A percentile compares a stretch with the other conserved stretches of the same genome.
phyloP scores from a whole-genome alignment of 345 rosid species.

The Syzygium jambos region DNA sequence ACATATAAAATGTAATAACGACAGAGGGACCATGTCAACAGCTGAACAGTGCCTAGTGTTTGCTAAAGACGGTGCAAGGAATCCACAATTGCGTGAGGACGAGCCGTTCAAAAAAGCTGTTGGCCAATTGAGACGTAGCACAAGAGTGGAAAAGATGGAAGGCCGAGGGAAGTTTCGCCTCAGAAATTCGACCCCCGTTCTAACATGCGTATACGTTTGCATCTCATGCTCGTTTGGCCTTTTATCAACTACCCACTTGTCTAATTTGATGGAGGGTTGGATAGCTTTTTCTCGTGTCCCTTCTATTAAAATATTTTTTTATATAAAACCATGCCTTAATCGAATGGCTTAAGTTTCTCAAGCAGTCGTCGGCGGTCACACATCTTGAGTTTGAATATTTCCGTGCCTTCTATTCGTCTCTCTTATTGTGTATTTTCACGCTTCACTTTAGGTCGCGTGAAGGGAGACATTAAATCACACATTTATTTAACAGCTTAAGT shows the following conservation, averaged over 20 bases:
- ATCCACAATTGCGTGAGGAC: not conserved
- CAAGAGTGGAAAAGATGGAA: not conserved
- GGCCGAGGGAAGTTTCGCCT: not conserved
- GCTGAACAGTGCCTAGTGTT: not conserved
- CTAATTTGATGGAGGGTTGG: not conserved
- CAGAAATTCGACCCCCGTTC: not conserved
- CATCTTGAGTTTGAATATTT: not conserved
- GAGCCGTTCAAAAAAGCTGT: not conserved
- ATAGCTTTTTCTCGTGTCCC: not conserved
- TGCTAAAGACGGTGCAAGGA: not conserved
- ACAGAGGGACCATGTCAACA: not conserved
- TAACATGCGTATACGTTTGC: not conserved
- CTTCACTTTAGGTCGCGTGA: not conserved
- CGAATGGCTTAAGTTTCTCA: not conserved
- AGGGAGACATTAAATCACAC: not conserved
- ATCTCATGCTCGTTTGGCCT: not conserved
- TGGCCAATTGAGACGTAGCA: not conserved
- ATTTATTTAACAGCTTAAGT: not conserved
- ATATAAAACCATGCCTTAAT: not conserved
- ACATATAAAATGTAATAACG: not conserved
- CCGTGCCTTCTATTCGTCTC: not conserved
- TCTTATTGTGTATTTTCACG: not conserved
- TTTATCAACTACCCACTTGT: not conserved
- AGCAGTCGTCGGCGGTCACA: accelerated
- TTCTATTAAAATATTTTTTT: not conserved